phyloP scores from a whole-genome alignment of 441 rosid genomes.

The Melastoma candidum region DNA sequence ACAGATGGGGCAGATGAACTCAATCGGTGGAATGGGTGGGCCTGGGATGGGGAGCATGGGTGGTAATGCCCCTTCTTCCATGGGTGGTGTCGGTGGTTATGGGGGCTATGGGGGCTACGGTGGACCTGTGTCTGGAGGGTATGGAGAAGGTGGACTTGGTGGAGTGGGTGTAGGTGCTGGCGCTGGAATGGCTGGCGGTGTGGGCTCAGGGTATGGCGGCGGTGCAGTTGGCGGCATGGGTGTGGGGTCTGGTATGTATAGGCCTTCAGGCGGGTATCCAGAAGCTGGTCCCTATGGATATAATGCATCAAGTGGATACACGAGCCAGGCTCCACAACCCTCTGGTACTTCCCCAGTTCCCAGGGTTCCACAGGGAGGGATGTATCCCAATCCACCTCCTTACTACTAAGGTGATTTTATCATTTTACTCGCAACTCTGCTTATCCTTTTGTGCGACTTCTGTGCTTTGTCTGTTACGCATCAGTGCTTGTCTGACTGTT shows the following conservation, averaged over 20 bases:
- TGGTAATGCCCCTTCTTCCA: slow-evolving; percentile 17
- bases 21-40: slow-evolving; percentile 28
- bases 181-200: slow-evolving; percentile 19
- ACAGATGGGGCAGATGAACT: slow-evolving; percentile 37
- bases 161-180: slow-evolving; percentile 20
- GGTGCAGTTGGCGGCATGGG: slow-evolving; percentile 31
- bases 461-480: background rate
- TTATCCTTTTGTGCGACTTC: background rate
- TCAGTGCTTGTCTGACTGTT: background rate
- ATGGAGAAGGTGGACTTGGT: slow-evolving; percentile 18
- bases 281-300: slow-evolving; percentile 56
- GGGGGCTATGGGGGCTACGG: slow-evolving; percentile 25
- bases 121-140: slow-evolving; percentile 35
- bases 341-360: slow-evolving; percentile 50
- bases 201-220: slow-evolving; percentile 11
- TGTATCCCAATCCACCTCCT: slow-evolving; percentile 70
- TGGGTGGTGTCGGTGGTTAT: slow-evolving; percentile 22
- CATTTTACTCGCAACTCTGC: background rate
- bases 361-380: slow-evolving; percentile 74
- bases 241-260: slow-evolving; percentile 32
- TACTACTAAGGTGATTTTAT: slow-evolving; percentile 52
- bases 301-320: slow-evolving; percentile 37
- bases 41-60: slow-evolving; percentile 27
- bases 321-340: slow-evolving; percentile 54
- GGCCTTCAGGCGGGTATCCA: slow-evolving; percentile 64